Evolutionary conservation across 2,329 filamentous ascomycete species (phyloP).

Genomic region (Nemania bipapillata): DNA sequence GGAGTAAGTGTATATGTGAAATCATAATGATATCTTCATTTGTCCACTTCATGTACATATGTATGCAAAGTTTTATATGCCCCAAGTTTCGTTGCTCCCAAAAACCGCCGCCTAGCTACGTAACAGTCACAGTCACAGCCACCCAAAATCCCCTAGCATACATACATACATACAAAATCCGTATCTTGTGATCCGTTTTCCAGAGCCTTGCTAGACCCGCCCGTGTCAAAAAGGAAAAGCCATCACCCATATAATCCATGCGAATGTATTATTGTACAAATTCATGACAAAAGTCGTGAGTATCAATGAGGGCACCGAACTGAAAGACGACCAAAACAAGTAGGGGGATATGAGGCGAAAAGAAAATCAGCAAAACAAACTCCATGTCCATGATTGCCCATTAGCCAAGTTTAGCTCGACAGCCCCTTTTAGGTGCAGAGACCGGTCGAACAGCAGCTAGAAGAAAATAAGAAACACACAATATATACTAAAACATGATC

Average conservation of each 20-base stretch:
- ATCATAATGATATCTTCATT: conserved; percentile 29
- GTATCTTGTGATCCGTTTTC: conserved; percentile 36
- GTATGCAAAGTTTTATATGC: conserved; percentile 33
- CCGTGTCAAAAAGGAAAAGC: conserved; percentile 31
- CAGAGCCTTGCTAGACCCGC: conserved; percentile 13
- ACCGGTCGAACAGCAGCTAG: neutral
- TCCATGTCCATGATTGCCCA: conserved; percentile 31
- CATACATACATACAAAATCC: conserved; percentile 32
- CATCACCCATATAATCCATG: conserved; percentile 39
- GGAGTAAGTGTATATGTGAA: conserved; percentile 9
- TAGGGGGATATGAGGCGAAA: conserved; percentile 23
- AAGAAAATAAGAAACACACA: conserved; percentile 2
- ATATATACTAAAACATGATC: conserved; percentile 68
- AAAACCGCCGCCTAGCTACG: conserved; percentile 12
- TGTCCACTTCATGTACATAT: conserved; percentile 21
- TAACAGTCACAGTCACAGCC: conserved; percentile 13
- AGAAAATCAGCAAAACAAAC: conserved; percentile 20
- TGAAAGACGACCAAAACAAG: neutral
- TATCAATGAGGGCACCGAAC: conserved; percentile 17
- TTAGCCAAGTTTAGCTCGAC: conserved; percentile 24
- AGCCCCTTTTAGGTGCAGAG: conserved; percentile 35
- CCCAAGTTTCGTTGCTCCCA: conserved; percentile 19
- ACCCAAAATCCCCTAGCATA: conserved; percentile 23
- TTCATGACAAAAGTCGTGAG: conserved; percentile 25
- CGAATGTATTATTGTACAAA: conserved; percentile 34